phyloP scores from a whole-genome alignment of 1,139 yeast species.

The Geotrichum fermentans region DNA sequence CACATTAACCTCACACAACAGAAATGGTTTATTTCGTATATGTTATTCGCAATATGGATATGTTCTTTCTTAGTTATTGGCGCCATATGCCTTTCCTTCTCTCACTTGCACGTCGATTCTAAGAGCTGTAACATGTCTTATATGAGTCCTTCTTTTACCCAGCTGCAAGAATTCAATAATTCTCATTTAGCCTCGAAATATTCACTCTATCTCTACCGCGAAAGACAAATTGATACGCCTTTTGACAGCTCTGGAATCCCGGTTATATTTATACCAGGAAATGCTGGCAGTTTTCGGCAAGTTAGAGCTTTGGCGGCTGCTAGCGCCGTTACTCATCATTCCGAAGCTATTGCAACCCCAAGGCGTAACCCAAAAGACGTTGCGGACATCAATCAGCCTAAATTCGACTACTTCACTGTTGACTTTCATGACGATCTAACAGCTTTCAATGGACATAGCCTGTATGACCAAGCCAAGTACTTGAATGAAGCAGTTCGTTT shows the following conservation, averaged over 20 bases:
- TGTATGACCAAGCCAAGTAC: slow-evolving; percentile 91
- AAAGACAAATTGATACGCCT: slow-evolving; percentile 38
- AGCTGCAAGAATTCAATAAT: slow-evolving; percentile 59
- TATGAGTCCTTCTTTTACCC: slow-evolving; percentile 62
- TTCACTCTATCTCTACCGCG: slow-evolving; percentile 61
- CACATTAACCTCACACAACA: too few relatives aligned
- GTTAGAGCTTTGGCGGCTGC: slow-evolving; percentile 77
- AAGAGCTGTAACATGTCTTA: slow-evolving; percentile 29
- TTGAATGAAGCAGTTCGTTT: slow-evolving; percentile 79
- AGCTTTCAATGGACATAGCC: slow-evolving; percentile 91
- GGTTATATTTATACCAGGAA: slow-evolving; percentile 78
- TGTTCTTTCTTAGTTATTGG: background rate
- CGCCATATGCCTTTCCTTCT: slow-evolving; percentile 13
- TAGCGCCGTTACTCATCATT: slow-evolving; percentile 43
- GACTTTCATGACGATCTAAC: slow-evolving; percentile 95
- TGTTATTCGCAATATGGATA: background rate
- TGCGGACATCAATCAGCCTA: background rate
- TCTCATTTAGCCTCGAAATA: slow-evolving; percentile 70
- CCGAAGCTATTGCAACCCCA: slow-evolving; percentile 18
- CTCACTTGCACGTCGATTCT: slow-evolving; percentile 14
- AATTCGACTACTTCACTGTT: slow-evolving; percentile 75
- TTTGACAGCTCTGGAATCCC: slow-evolving; percentile 59
- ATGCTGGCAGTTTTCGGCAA: slow-evolving; percentile 81
- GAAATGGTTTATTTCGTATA: too few relatives aligned
- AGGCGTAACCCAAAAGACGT: background rate